Evolutionary conservation across 331 rosid genomes (phyloP).

Genomic region (Phaseolus coccineus): DNA sequence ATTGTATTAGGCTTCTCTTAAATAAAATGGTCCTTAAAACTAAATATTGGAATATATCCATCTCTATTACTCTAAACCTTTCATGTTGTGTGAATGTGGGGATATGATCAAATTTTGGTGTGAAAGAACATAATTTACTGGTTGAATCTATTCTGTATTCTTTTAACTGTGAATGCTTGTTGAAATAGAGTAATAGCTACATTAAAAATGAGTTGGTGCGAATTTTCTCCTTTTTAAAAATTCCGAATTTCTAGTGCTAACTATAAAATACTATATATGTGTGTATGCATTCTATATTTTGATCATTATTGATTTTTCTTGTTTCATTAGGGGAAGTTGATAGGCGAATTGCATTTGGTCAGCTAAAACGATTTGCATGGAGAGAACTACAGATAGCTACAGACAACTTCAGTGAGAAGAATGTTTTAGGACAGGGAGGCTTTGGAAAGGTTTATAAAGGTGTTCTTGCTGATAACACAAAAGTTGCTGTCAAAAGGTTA

Average conservation of each 20-base stretch:
- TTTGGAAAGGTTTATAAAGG: slow-evolving; percentile 98
- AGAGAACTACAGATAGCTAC: slow-evolving; percentile 91
- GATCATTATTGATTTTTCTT: slow-evolving; percentile 7
- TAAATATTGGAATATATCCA: not conserved
- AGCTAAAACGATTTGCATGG: slow-evolving; percentile 87
- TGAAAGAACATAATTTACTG: not conserved
- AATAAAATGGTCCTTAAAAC: not conserved
- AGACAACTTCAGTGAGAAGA: slow-evolving; percentile 83
- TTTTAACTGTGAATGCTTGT: slow-evolving; percentile 5
- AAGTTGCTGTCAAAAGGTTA: slow-evolving; percentile 91
- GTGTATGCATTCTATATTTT: not conserved
- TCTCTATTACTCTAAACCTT: slow-evolving; percentile 2
- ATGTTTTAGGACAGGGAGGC: slow-evolving; percentile 96
- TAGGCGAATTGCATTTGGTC: slow-evolving; percentile 91
- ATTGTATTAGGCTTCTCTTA: slow-evolving; percentile 19
- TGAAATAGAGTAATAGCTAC: not conserved
- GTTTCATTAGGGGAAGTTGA: slow-evolving; percentile 84
- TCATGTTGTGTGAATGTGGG: not conserved
- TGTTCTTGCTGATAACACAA: slow-evolving; percentile 78
- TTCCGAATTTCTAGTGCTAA: not conserved
- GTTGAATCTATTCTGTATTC: slow-evolving; percentile 5
- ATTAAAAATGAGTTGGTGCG: slow-evolving; percentile 9
- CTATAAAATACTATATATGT: not conserved
- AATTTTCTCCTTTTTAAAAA: not conserved
- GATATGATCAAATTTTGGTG: slow-evolving; percentile 17